Evolutionary conservation across 169 alveolate genomes (phyloP).

Genomic region (Cryptosporidium ubiquitum): DNA sequence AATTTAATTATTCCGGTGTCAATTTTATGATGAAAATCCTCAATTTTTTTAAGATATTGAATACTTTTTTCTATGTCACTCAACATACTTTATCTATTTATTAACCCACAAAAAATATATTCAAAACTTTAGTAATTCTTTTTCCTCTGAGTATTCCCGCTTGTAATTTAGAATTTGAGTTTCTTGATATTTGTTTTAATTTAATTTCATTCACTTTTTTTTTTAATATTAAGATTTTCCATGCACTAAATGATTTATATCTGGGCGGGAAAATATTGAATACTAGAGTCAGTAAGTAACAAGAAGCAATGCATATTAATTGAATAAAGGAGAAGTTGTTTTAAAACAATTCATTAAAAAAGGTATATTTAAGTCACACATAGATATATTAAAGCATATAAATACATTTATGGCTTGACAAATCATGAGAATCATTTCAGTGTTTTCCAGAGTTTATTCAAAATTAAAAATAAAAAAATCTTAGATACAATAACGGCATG

Average conservation of each 20-base stretch:
- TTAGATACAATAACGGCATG: neutral
- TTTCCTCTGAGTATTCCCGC: too few relatives aligned
- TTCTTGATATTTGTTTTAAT: neutral
- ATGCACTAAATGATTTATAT: neutral
- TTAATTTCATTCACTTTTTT: too few relatives aligned
- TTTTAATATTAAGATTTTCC: neutral
- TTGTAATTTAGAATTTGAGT: neutral
- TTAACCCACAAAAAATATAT: neutral
- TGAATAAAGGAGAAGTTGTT: neutral
- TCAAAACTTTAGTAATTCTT: neutral
- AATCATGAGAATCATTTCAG: too few relatives aligned
- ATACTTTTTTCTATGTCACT: neutral
- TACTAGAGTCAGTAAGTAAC: neutral
- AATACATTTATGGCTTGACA: too few relatives aligned
- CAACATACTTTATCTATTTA: neutral
- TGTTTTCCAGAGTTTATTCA: neutral
- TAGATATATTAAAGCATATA: neutral
- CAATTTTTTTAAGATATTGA: slow-evolving; percentile 27
- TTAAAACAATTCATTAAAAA: too few relatives aligned
- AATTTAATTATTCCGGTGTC: slow-evolving; percentile 63
- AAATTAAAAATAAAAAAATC: neutral
- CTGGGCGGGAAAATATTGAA: neutral
- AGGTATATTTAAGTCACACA: neutral
- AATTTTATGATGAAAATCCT: slow-evolving; percentile 25
- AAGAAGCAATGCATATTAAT: neutral